phyloP scores from a whole-genome alignment of 352 stramenopile species.

The Globisporangium okanoganense region DNA sequence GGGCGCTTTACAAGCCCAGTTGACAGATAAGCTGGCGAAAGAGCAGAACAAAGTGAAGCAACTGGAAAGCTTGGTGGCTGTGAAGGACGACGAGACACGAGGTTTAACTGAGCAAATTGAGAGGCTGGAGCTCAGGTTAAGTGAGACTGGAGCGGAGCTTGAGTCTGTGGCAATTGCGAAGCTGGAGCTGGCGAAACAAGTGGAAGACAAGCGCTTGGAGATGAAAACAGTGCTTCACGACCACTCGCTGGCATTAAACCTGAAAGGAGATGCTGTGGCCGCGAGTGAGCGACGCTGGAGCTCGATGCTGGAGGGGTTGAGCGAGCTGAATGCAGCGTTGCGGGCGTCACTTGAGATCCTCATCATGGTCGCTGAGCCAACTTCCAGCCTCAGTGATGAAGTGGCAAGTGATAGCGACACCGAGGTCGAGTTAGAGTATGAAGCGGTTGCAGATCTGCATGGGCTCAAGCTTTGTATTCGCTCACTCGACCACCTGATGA shows the following conservation, averaged over 20 bases:
- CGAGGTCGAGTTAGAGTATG: background rate
- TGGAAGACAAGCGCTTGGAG: conserved; percentile 17
- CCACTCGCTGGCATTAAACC: conserved; percentile 15
- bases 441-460: background rate
- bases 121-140: conserved; percentile 3
- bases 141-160: conserved; percentile 15
- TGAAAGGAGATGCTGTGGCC: conserved; percentile 12
- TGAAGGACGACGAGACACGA: conserved; percentile 2
- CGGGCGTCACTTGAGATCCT: conserved; percentile 15
- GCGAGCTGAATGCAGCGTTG: conserved; percentile 36
- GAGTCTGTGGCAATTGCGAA: conserved; percentile 15
- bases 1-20: conserved; percentile 24
- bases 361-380: background rate
- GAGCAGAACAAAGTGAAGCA: conserved; percentile 16
- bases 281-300: conserved; percentile 18
- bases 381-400: no score
- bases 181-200: conserved; percentile 14
- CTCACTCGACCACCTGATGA: conserved; percentile 1
- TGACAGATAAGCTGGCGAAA: conserved; percentile 15
- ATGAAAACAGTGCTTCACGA: conserved; percentile 14
- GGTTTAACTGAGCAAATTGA: conserved; percentile 13
- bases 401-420: background rate
- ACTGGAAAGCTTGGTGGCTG: background rate
- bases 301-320: conserved; percentile 24
- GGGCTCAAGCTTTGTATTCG: background rate